Evolutionary conservation across 2,329 filamentous ascomycete species (phyloP).

Genomic region (Ophiostoma sp.): DNA sequence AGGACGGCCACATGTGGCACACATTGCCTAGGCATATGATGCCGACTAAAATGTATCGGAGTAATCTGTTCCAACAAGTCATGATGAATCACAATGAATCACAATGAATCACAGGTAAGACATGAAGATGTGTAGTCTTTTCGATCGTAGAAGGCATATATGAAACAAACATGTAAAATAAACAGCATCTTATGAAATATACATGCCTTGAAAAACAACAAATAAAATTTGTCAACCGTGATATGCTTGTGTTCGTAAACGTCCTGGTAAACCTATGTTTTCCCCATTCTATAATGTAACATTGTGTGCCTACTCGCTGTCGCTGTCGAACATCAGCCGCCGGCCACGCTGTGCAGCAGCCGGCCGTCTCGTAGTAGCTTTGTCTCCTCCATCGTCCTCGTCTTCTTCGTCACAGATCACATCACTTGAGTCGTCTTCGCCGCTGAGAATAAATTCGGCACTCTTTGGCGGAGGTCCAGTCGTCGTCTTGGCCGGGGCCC

Average conservation of each 20-base stretch:
- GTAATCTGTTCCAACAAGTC: background rate
- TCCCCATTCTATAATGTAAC: conserved; percentile 19
- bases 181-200: background rate
- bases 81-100: background rate
- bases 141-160: background rate
- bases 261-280: background rate
- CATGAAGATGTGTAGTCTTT: background rate
- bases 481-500: background rate
- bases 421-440: conserved; percentile 19
- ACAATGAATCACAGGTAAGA: background rate
- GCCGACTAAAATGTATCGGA: background rate
- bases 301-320: conserved; percentile 25
- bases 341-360: conserved; percentile 16
- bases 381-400: conserved; percentile 18
- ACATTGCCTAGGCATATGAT: background rate
- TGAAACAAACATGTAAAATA: background rate
- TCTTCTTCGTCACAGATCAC: background rate
- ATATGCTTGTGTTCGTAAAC: background rate
- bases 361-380: conserved; percentile 16
- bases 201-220: background rate
- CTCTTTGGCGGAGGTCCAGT: conserved; percentile 21
- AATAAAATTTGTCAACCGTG: background rate
- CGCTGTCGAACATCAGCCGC: conserved; percentile 24
- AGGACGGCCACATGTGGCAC: background rate
- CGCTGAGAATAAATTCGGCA: conserved; percentile 22